Evolutionary conservation across 2,329 filamentous ascomycete genomes (phyloP).

Genomic region (Ophidiomyces ophidiicola): DNA sequence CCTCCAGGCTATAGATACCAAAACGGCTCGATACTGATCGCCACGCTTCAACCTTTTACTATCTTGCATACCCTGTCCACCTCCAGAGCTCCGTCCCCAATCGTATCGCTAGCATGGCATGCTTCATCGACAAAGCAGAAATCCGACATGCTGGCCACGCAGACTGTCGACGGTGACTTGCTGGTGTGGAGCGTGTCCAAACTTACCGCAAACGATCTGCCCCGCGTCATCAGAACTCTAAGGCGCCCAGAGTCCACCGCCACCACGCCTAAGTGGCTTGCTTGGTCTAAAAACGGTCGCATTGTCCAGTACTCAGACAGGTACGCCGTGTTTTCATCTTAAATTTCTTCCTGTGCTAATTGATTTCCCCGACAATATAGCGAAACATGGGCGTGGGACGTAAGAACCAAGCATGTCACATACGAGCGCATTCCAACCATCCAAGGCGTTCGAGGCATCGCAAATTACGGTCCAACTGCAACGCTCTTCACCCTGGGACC

Average conservation of each 20-base stretch:
- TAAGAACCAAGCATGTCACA: slow-evolving; percentile 91
- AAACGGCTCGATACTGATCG: slow-evolving; percentile 87
- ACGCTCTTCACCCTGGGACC: slow-evolving; percentile 80
- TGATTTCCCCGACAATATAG: slow-evolving; percentile 32
- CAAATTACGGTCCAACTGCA: slow-evolving; percentile 82
- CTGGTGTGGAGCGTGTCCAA: slow-evolving; percentile 96
- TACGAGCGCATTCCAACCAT: slow-evolving; percentile 79
- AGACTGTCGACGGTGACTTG: slow-evolving; percentile 82
- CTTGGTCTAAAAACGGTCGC: slow-evolving; percentile 95
- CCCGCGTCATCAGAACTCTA: slow-evolving; percentile 78
- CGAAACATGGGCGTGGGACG: slow-evolving; percentile 91
- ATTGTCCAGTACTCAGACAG: slow-evolving; percentile 85
- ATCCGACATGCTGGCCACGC: slow-evolving; percentile 92
- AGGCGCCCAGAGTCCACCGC: slow-evolving; percentile 64
- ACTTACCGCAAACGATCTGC: slow-evolving; percentile 55
- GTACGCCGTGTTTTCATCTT: slow-evolving; percentile 42
- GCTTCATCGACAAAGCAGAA: slow-evolving; percentile 91
- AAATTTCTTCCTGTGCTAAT: not conserved
- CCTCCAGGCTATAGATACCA: slow-evolving; percentile 55
- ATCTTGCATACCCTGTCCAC: slow-evolving; percentile 88
- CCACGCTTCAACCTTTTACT: slow-evolving; percentile 81
- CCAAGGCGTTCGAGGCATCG: slow-evolving; percentile 66
- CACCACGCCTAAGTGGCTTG: slow-evolving; percentile 83
- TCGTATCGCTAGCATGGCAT: slow-evolving; percentile 84
- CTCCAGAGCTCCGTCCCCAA: slow-evolving; percentile 69